These are phyloP conservation scores for Aureobasidium leucospermi DNA, from an alignment of 2,329 filamentous ascomycete genomes.

Conservation along the genomic window DNA sequence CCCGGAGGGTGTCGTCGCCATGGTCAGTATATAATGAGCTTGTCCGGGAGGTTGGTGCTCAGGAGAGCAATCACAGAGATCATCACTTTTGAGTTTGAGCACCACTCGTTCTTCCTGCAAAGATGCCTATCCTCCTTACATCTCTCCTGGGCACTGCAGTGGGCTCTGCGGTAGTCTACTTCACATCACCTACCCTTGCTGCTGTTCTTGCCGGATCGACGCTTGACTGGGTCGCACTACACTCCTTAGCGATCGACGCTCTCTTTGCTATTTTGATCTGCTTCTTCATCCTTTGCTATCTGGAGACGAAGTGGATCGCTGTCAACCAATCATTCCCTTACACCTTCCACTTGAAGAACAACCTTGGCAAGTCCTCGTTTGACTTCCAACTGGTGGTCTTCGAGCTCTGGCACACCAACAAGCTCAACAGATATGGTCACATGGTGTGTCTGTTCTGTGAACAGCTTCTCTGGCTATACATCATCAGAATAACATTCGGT, in stretches of 20 bases:
- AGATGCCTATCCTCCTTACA: constrained; percentile 9
- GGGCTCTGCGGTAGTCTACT: constrained; percentile 10
- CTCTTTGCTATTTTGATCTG: constrained; percentile 12
- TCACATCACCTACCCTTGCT: constrained; percentile 11
- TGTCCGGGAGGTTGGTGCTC: background rate
- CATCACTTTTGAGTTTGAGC: constrained; percentile 5
- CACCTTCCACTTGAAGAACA: constrained; percentile 14
- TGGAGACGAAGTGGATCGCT: constrained; percentile 13
- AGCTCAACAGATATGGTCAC: constrained; percentile 14
- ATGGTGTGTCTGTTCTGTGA: constrained; percentile 14
- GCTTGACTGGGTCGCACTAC: constrained; percentile 1
- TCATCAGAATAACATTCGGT: constrained; percentile 10
- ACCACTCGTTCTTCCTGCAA: background rate
- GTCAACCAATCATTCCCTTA: constrained; percentile 15
- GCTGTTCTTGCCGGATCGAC: constrained; percentile 5
- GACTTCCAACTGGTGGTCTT: constrained; percentile 13
- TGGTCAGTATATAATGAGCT: background rate
- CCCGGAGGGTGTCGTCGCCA: background rate
- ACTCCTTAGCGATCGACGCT: constrained; percentile 12
- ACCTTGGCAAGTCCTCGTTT: constrained; percentile 8
- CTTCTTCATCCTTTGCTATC: constrained; percentile 14
- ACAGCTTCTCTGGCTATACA: constrained; percentile 12
- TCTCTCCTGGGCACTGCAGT: constrained; percentile 7
- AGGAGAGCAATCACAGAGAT: background rate
- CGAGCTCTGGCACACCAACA: constrained; percentile 15